Conservation (phyloP, 208 protist species). For the Acanthamoeba divionensis region DNA sequence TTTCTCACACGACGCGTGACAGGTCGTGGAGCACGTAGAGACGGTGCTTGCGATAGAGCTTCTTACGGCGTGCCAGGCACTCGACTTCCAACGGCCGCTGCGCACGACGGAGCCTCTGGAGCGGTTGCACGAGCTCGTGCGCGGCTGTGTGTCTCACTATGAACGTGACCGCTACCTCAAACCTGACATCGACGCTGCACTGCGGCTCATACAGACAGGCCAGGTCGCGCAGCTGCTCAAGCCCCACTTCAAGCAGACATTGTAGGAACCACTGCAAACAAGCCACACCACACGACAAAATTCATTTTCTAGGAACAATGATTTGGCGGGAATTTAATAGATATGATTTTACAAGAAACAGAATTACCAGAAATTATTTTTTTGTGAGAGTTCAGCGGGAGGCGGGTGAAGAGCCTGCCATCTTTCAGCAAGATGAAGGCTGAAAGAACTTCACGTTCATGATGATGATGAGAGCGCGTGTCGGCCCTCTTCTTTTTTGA, state of each 20-base stretch:
- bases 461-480: no score
- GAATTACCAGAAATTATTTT: no score
- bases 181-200: conserved; percentile 77
- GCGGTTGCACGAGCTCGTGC: conserved; percentile 76
- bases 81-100: conserved; percentile 82
- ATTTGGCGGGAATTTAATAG: no score
- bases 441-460: no score
- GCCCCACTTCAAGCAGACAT: conserved; percentile 10
- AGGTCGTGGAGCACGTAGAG: conserved; percentile 80
- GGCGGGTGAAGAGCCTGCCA: no score
- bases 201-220: conserved; percentile 68
- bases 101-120: conserved; percentile 77
- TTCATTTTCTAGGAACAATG: no score
- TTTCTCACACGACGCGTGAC: background rate
- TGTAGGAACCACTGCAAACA: no score
- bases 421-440: no score
- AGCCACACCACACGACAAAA: no score
- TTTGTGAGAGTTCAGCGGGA: no score
- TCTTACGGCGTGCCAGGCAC: conserved; percentile 78
- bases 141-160: conserved; percentile 68
- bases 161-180: conserved; percentile 74
- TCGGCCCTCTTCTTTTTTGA: no score
- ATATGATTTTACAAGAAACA: no score
- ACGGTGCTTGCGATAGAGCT: conserved; percentile 84
- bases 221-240: conserved; percentile 3